Evolutionary conservation across 768 basidiomycete genomes (phyloP).

Genomic region (Russula brevipes): DNA sequence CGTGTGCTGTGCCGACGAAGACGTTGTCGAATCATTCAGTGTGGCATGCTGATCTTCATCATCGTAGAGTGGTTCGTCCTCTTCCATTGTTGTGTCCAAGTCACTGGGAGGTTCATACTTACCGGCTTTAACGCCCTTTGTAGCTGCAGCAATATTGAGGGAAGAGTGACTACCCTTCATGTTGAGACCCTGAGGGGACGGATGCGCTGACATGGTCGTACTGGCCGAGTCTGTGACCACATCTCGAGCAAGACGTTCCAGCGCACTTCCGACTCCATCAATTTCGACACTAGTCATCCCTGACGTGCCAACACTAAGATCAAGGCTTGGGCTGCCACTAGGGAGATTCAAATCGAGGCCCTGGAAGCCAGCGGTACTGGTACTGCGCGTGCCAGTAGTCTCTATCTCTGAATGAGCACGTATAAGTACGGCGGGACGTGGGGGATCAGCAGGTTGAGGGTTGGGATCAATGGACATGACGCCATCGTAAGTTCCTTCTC

Average conservation of each 20-base stretch:
- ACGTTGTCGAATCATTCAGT: not conserved
- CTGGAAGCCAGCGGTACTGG: constrained; percentile 20
- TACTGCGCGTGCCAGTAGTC: constrained; percentile 9
- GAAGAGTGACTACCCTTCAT: constrained; percentile 23
- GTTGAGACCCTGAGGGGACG: constrained; percentile 23
- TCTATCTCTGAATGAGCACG: constrained; percentile 29
- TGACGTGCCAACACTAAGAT: constrained; percentile 12
- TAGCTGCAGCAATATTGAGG: constrained; percentile 31
- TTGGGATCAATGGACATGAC: constrained; percentile 34
- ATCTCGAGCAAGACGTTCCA: constrained; percentile 39
- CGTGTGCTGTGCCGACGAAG: constrained; percentile 15
- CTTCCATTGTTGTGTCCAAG: constrained; percentile 34
- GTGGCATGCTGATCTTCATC: constrained; percentile 19
- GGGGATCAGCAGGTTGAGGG: constrained; percentile 33
- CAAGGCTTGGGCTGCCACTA: constrained; percentile 2
- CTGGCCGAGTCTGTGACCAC: constrained; percentile 28
- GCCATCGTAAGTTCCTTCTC: constrained; percentile 32
- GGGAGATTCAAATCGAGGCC: constrained; percentile 27
- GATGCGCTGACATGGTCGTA: constrained; percentile 1
- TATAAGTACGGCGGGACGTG: constrained; percentile 28
- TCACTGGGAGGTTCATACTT: constrained; percentile 31
- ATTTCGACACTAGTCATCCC: constrained; percentile 27
- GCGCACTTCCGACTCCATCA: constrained; percentile 37
- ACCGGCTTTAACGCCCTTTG: constrained; percentile 33
- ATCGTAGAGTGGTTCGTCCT: constrained; percentile 29